Evolutionary conservation across 495 filamentous ascomycete genomes (phyloP), one percentile per base, ranked within the genome.

Genomic region (Polyplosphaeria fusca): DNA sequence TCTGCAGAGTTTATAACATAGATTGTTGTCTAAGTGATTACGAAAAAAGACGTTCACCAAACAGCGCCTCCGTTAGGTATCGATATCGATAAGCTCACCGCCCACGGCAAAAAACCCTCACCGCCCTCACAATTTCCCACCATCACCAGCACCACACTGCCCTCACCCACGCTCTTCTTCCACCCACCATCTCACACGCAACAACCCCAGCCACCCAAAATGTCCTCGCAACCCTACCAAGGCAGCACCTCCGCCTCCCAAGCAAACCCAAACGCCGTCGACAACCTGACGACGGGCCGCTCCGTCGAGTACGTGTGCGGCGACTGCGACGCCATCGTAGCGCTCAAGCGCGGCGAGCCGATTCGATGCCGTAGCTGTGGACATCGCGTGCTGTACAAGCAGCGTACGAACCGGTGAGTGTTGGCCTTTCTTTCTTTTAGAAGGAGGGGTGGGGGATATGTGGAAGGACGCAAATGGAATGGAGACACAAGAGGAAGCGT

Each of bases 341-440:
- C 83, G 7, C 76, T 97, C 63, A 87, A 88, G 73, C 81, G 86
- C 56, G 88, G 84, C 51, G 91, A 95, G 64, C 85, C 87, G 50
- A 94, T 97, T 63, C 83, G 93, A 23, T 99, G 93, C 77, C 89
- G 91, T 73, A 89, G 92, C 72, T 99, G 93, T 70, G 94, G 93
- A 22, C 90, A 95, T 68, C 86, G 93, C 56, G 89, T 99, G 47
- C 75, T 99, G 56, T 96, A 96, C 73, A 99, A 99, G 81, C 89
- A 95, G 82, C 75, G 93, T 65, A 99, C 93, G 27, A 96, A 95
- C 79, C 80, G 94, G 93, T 96, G 70, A 72, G 84, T 70, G 57
- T 19, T n/a, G 19, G 5, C 3, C 26, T 44, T 11, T 44, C 12
- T 32, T 27, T 19, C n/a, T 46, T 25, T 47, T 41, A 18, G 20